Evolutionary conservation across 176 grass and related monocot species (phyloP).

Genomic region (Eleusine indica): DNA sequence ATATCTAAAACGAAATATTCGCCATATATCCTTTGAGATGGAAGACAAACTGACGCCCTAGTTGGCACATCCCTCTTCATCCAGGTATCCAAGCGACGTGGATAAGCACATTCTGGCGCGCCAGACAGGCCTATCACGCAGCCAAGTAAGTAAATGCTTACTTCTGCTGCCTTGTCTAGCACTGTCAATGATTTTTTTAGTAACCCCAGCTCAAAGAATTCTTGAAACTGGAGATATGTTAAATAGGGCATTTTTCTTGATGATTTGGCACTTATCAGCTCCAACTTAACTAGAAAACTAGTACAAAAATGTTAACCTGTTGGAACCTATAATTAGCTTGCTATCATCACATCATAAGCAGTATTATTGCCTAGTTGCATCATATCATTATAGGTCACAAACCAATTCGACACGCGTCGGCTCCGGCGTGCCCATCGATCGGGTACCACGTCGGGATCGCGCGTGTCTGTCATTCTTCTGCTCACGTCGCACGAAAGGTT

Average conservation of each 20-base stretch:
- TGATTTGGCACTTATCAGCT: not conserved
- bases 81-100: slow-evolving; percentile 93
- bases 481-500: not conserved
- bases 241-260: not conserved
- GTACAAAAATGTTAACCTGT: slow-evolving; percentile 32
- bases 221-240: not conserved
- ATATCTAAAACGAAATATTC: slow-evolving; percentile 11
- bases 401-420: slow-evolving; percentile 38
- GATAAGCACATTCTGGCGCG: slow-evolving; percentile 94
- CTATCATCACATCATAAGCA: slow-evolving; percentile 35
- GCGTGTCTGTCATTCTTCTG: slow-evolving; percentile 10
- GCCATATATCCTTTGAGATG: not conserved
- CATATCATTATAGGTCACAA: not conserved
- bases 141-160: slow-evolving; percentile 53
- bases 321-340: slow-evolving; percentile 17
- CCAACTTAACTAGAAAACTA: not conserved
- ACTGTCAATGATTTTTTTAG: not conserved
- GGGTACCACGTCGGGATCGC: slow-evolving; percentile 49
- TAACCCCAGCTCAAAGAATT: not conserved
- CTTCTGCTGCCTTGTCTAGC: not conserved
- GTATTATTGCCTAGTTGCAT: slow-evolving; percentile 3
- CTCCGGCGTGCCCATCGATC: slow-evolving; percentile 7
- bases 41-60: not conserved
- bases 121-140: slow-evolving; percentile 87
- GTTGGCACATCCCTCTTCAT: not conserved